phyloP scores from a whole-genome alignment of 352 stramenopile species.

The Globisporangium canariense region DNA sequence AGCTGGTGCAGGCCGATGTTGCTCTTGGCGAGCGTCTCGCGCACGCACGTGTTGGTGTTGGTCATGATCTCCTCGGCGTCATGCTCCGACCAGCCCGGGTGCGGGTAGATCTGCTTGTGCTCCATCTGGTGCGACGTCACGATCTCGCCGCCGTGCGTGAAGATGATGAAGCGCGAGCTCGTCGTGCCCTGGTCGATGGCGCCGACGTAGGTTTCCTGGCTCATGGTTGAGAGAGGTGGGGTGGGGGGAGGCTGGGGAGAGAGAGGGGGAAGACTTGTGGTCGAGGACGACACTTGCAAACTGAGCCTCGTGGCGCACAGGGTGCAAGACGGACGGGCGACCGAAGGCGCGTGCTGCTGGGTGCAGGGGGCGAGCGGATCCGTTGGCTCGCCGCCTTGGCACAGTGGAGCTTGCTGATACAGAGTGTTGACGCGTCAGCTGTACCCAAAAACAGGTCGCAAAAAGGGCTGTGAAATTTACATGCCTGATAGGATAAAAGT shows the following conservation, averaged over 20 bases:
- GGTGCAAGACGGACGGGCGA: background rate
- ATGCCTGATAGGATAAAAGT: background rate
- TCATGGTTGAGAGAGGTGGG: conserved; percentile 22
- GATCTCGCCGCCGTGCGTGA: conserved; percentile 88
- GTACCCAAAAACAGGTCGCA: conserved; percentile 1
- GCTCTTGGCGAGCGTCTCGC: conserved; percentile 63
- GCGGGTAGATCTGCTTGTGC: conserved; percentile 95
- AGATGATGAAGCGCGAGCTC: conserved; percentile 95
- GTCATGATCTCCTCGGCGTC: conserved; percentile 95
- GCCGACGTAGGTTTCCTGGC: conserved; percentile 59
- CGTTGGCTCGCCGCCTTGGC: too few relatives aligned
- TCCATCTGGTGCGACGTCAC: conserved; percentile 93
- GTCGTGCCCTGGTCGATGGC: conserved; percentile 98
- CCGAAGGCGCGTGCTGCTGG: background rate
- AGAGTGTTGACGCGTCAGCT: conserved; percentile 10
- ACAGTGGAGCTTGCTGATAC: conserved; percentile 10
- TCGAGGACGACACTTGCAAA: conserved; percentile 30
- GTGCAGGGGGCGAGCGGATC: background rate
- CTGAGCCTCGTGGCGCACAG: conserved; percentile 19
- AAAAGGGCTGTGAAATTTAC: background rate
- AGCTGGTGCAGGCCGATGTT: conserved; percentile 73
- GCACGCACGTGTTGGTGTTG: conserved; percentile 78
- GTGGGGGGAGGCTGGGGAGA: conserved; percentile 2
- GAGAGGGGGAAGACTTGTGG: conserved; percentile 8
- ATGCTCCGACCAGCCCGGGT: conserved; percentile 97